A percentile compares a stretch with the other conserved stretches of the same genome.
Evolutionary conservation across 2,329 filamentous ascomycete genomes (phyloP).

Genomic region (Venturia nashicola): DNA sequence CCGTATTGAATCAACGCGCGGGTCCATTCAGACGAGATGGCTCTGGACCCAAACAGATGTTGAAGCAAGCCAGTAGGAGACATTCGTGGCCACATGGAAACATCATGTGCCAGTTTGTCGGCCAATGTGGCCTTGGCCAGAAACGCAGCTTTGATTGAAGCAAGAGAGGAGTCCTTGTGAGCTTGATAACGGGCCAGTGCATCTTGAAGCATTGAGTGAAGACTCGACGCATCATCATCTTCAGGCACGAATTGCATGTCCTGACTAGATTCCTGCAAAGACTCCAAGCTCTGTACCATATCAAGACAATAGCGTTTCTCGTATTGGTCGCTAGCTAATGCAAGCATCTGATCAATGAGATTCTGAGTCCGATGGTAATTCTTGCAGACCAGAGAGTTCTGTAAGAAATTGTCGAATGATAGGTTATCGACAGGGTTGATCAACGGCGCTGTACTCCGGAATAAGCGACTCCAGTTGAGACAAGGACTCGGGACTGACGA

Average conservation of each 20-base stretch:
- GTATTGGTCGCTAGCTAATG: not conserved
- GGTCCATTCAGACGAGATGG: not conserved
- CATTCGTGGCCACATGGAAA: constrained; percentile 32
- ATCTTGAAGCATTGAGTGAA: not conserved
- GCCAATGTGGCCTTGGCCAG: not conserved
- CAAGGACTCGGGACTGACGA: not conserved
- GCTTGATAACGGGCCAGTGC: not conserved
- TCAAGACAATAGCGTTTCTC: not conserved
- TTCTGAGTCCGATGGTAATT: not conserved
- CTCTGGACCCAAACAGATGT: constrained; percentile 22
- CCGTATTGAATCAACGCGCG: not conserved
- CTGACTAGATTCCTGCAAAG: not conserved
- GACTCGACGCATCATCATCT: not conserved
- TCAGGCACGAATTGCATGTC: not conserved
- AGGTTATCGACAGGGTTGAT: not conserved
- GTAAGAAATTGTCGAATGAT: not conserved
- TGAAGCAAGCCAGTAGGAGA: constrained; percentile 32
- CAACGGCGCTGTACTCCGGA: not conserved
- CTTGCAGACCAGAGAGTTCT: not conserved
- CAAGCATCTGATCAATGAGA: not conserved
- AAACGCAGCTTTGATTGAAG: not conserved
- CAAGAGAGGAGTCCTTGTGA: not conserved
- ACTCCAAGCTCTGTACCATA: not conserved
- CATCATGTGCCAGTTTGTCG: constrained; percentile 10
- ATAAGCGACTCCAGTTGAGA: not conserved